phyloP scores from a whole-genome alignment of 768 basidiomycete genomes.

The Tylopilus vinaceipallidus region DNA sequence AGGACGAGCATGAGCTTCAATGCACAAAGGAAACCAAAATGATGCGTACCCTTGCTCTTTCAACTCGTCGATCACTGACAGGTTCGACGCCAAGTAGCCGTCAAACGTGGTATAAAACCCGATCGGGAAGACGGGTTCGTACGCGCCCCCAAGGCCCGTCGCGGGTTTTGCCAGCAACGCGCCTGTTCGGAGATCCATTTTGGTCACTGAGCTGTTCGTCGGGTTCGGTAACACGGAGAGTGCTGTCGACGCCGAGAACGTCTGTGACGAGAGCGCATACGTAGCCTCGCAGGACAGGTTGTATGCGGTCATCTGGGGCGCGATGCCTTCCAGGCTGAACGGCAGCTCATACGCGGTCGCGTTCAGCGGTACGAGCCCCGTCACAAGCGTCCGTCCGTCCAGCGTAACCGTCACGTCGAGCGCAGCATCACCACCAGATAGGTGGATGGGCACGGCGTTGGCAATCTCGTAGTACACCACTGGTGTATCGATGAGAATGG shows the following conservation, averaged over 20 bases:
- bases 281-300: conserved; percentile 28
- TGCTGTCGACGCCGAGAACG: conserved; percentile 42
- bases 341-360: conserved; percentile 47
- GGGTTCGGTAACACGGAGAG: conserved; percentile 52
- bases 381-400: conserved; percentile 42
- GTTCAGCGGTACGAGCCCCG: conserved; percentile 49
- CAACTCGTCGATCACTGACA: conserved; percentile 31
- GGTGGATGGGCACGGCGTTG: conserved; percentile 43
- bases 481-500: conserved; percentile 52
- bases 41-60: conserved; percentile 30
- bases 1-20: conserved; percentile 1
- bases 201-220: conserved; percentile 55
- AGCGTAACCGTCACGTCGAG: conserved; percentile 46
- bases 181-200: conserved; percentile 61
- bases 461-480: conserved; percentile 47
- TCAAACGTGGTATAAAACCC: conserved; percentile 46
- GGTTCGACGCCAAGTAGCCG: conserved; percentile 22
- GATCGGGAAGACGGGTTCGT: conserved; percentile 49
- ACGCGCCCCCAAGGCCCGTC: conserved; percentile 46
- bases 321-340: conserved; percentile 47
- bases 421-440: conserved; percentile 15
- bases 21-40: neutral
- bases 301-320: conserved; percentile 37
- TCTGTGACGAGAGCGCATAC: conserved; percentile 37
- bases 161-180: conserved; percentile 51